Evolutionary conservation across 148 eudicot species (phyloP), one percentile per base, ranked within the genome.

Genomic region (Heliosperma pusillum): DNA sequence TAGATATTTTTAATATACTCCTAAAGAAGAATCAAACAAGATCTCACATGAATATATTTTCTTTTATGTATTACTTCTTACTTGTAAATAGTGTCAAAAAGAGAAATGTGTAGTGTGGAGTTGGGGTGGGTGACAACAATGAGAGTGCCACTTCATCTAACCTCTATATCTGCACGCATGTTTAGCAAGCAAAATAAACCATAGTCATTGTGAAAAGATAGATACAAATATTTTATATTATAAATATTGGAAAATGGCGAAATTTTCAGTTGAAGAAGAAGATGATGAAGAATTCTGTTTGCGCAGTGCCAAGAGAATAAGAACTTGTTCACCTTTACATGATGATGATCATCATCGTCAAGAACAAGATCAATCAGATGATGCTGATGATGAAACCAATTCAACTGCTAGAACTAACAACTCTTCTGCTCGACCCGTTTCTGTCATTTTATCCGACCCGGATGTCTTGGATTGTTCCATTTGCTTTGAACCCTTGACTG

Each of bases 391-490:
- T 10, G 70, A 67, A 10, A 3, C 61, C 9, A 74, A 71, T 69
- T 44, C 66, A 25, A 71, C 56, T 1, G 79, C 64, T 26, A 74
- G 52, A 74, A 72, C 67, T 74, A 29, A 21, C 29, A 29, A 44
- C 15, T 19, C 80, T 10, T 50, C 55, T 9, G 81, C 70, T 7
- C 80, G 83, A 24, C 50, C 85, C 29, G 10, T 83, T 26, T 68
- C 81, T 9, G 82, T 93, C 42, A 80, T 79, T 60, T 79, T 94
- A 57, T 69, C 88, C 33, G 91, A 91, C 70, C 90, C 97, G n/a
- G 97, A 91, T 80, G 97, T 94, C 59, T 74, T 94, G 40, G 98
- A 92, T 76, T 92, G 97, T 77, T 74, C 91, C 30, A 85, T 90
- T 65, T 92, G 96, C 80, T 72, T 81, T 61, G 83, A 86, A 12